phyloP scores from a whole-genome alignment of 768 basidiomycete species.

The Kwoniella sp. region DNA sequence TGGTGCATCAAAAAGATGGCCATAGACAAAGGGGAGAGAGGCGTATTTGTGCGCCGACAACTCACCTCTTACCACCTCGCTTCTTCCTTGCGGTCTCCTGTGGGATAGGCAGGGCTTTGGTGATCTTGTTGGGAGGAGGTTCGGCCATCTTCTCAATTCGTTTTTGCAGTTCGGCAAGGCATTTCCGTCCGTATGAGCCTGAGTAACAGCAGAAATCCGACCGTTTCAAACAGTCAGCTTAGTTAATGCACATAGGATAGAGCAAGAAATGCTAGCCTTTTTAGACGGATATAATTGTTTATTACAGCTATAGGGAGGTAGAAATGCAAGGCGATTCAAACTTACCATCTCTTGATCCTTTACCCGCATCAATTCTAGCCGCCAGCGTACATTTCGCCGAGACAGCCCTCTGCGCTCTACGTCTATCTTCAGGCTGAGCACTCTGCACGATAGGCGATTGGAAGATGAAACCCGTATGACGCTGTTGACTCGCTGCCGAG shows the following conservation, averaged over 20 bases:
- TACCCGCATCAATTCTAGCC: conserved; percentile 90
- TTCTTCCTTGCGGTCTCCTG: conserved; percentile 91
- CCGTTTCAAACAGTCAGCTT: not conserved
- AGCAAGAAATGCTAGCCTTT: too few relatives aligned
- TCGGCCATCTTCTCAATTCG: conserved; percentile 88
- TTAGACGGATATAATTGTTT: too few relatives aligned
- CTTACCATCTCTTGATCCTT: conserved; percentile 66
- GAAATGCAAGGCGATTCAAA: not conserved
- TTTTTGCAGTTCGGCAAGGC: conserved; percentile 87
- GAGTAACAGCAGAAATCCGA: conserved; percentile 41
- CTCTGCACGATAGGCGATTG: conserved; percentile 84
- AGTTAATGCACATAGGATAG: too few relatives aligned
- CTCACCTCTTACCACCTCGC: conserved; percentile 89
- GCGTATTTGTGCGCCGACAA: conserved; percentile 10
- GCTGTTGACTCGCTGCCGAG: conserved; percentile 78
- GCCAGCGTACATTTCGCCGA: conserved; percentile 89
- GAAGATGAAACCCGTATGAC: conserved; percentile 96
- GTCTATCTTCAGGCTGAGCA: conserved; percentile 83
- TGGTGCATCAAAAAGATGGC: too few relatives aligned
- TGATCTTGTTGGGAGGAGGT: conserved; percentile 89
- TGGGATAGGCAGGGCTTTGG: conserved; percentile 89
- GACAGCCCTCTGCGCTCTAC: conserved; percentile 89
- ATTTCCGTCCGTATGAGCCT: conserved; percentile 70
- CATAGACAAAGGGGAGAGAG: too few relatives aligned
- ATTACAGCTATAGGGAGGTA: not conserved